A percentile compares a stretch with the other conserved stretches of the same genome.
Conservation (phyloP, 2,329 filamentous ascomycete genomes). For the Diaporthe sp. region DNA sequence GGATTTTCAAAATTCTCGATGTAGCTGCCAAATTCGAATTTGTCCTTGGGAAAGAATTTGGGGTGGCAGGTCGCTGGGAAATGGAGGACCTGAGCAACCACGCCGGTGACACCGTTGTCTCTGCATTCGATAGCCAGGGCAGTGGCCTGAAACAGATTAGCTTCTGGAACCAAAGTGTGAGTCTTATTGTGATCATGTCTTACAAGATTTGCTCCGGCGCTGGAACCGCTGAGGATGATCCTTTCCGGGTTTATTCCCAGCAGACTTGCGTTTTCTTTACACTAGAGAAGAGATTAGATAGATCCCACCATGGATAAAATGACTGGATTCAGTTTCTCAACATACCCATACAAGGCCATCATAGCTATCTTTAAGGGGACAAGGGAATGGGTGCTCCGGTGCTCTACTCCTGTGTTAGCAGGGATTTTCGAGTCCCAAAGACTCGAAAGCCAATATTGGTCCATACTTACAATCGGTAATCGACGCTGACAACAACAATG, state of each 20-base stretch:
- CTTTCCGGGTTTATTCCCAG: neutral
- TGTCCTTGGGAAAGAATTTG: constrained; percentile 1
- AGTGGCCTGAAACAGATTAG: neutral
- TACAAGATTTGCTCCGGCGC: constrained; percentile 20
- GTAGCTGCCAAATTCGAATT: constrained; percentile 22
- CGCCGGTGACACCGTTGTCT: neutral
- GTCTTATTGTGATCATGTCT: neutral
- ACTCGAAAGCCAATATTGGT: too few relatives aligned
- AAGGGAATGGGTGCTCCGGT: neutral
- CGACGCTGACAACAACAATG: neutral
- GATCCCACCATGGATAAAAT: rapidly evolving
- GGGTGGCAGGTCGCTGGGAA: constrained; percentile 21
- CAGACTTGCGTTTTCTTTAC: neutral
- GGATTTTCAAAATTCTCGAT: constrained; percentile 11
- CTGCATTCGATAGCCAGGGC: neutral
- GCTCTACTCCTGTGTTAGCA: neutral
- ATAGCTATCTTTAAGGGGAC: neutral
- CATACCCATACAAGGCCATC: constrained; percentile 16
- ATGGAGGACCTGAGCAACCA: neutral
- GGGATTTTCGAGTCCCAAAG: rapidly evolving
- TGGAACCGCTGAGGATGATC: neutral
- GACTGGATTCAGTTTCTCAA: rapidly evolving
- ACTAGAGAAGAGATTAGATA: neutral
- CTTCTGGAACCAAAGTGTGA: too few relatives aligned
- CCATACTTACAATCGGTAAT: neutral